phyloP scores from a whole-genome alignment of 495 filamentous ascomycete genomes.

The Letharia columbiana region DNA sequence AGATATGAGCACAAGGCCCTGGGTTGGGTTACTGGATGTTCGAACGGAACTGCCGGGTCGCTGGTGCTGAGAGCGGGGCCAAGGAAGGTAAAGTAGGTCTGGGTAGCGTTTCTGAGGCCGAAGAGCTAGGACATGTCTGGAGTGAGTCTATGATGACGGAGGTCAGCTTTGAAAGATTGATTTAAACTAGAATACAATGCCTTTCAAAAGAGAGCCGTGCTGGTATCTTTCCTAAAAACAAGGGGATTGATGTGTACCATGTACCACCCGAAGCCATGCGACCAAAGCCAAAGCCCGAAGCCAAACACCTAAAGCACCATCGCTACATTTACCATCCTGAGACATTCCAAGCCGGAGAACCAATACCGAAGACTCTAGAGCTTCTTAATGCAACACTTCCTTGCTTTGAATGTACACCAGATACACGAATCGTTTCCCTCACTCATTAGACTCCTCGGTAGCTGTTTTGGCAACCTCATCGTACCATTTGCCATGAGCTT shows the following conservation, averaged over 20 bases:
- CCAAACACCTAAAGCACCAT: not conserved
- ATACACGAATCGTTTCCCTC: constrained; percentile 16
- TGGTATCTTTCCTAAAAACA: not conserved
- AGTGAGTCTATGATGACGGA: not conserved
- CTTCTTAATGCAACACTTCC: constrained; percentile 37
- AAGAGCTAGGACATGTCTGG: not conserved
- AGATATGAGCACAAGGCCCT: too few relatives aligned
- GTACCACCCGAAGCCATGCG: not conserved
- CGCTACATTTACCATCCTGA: not conserved
- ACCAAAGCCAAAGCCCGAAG: not conserved
- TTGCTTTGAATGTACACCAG: not conserved
- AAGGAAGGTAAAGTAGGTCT: too few relatives aligned
- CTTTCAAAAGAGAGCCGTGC: not conserved
- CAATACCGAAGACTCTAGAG: not conserved
- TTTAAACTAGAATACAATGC: not conserved
- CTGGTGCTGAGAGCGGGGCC: too few relatives aligned
- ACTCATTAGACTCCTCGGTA: constrained; percentile 11
- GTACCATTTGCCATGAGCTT: constrained; percentile 73
- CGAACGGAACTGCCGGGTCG: too few relatives aligned
- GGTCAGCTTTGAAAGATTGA: not conserved
- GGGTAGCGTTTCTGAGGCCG: not conserved
- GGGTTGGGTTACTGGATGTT: too few relatives aligned
- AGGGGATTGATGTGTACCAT: not conserved
- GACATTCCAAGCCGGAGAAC: not conserved
- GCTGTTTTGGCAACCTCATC: constrained; percentile 44